A percentile compares a stretch with the other conserved stretches of the same genome.
Evolutionary conservation across 441 rosid species (phyloP).

Genomic region (Eutrema salsugineum): DNA sequence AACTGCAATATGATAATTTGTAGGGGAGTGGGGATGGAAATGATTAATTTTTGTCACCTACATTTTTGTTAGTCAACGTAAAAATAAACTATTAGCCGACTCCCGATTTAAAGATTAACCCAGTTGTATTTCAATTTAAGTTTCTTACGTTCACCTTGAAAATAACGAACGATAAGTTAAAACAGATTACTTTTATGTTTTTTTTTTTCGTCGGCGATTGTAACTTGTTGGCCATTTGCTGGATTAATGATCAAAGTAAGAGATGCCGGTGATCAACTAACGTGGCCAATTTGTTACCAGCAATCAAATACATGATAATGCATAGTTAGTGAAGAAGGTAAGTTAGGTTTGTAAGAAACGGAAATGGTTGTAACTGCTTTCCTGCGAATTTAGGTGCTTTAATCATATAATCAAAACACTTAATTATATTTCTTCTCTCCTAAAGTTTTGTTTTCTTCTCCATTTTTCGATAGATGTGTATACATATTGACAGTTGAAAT

Average conservation of each 20-base stretch:
- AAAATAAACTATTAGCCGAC: too few relatives aligned
- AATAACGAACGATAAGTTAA: not conserved
- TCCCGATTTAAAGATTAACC: not conserved
- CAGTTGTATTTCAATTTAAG: too few relatives aligned
- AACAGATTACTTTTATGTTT: not conserved
- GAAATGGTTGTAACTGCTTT: not conserved
- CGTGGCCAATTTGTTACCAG: not conserved
- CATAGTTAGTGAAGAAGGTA: not conserved
- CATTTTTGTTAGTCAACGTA: not conserved
- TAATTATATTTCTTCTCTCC: not conserved
- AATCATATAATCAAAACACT: slow-evolving; percentile 1
- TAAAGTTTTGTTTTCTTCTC: not conserved
- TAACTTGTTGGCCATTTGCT: not conserved
- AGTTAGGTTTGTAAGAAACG: not conserved
- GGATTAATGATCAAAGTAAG: not conserved
- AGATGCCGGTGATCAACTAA: not conserved
- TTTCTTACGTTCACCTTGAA: not conserved
- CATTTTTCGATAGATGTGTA: not conserved
- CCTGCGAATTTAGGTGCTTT: not conserved
- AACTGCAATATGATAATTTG: not conserved
- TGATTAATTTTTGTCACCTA: too few relatives aligned
- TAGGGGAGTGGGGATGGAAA: not conserved
- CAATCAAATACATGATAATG: not conserved
- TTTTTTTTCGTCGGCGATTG: not conserved
- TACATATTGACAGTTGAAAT: not conserved